Evolutionary conservation across 176 grass and related monocot genomes (phyloP).

Genomic region (Tuctoria greenei): DNA sequence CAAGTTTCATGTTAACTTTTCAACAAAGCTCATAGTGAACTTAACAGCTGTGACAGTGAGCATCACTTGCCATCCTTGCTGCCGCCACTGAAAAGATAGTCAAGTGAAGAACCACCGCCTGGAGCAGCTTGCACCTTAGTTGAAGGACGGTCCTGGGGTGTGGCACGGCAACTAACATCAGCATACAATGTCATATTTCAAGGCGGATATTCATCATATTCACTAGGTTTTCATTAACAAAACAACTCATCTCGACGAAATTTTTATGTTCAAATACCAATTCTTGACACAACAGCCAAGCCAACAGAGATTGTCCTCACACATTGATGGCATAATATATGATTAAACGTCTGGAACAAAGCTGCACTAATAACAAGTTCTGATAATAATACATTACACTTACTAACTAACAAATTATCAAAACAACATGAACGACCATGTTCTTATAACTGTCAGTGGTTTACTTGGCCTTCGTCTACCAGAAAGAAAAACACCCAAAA

Average conservation of each 20-base stretch:
- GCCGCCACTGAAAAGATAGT: constrained; percentile 57
- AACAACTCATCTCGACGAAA: background rate
- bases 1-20: constrained; percentile 24
- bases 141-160: constrained; percentile 54
- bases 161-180: background rate
- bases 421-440: no score
- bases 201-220: background rate
- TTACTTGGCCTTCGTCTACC: background rate
- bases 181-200: background rate
- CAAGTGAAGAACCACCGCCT: constrained; percentile 54
- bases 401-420: no score
- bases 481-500: background rate
- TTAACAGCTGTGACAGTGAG: background rate
- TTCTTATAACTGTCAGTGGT: background rate
- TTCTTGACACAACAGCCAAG: background rate
- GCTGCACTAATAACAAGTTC: no score
- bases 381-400: no score
- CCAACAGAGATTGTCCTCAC: background rate
- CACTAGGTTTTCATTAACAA: background rate
- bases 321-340: background rate
- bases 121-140: constrained; percentile 71
- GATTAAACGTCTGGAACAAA: background rate
- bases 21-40: constrained; percentile 14
- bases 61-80: constrained; percentile 55
- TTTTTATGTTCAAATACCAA: background rate